A percentile compares a stretch with the other conserved stretches of the same genome.
phyloP scores from a whole-genome alignment of 352 stramenopile genomes.

The Phytophthora hybrid region DNA sequence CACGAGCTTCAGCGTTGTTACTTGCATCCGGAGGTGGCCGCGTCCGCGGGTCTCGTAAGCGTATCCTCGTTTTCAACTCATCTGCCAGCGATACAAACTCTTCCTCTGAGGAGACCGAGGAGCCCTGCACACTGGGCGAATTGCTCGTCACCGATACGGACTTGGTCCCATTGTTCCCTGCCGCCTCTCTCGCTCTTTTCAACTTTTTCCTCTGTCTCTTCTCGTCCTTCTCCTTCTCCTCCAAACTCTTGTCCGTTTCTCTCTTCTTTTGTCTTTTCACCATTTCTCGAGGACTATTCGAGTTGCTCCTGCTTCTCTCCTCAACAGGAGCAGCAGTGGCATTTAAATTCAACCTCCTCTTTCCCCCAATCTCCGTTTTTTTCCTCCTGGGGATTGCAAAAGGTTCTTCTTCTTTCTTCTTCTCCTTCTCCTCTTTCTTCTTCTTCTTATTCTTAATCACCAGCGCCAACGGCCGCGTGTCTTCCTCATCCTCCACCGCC shows the following conservation, averaged over 20 bases:
- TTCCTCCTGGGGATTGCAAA: constrained; percentile 53
- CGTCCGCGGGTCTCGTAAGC: background rate
- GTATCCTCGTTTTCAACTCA: constrained; percentile 9
- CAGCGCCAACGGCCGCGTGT: constrained; percentile 18
- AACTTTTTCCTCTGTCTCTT: constrained; percentile 32
- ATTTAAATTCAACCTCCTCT: constrained; percentile 8
- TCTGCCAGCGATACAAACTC: constrained; percentile 4
- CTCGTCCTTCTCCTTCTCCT: constrained; percentile 17
- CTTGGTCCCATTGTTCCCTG: background rate
- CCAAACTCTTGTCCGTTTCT: background rate
- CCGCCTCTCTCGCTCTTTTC: constrained; percentile 13
- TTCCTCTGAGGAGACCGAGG: constrained; percentile 13
- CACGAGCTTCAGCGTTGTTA: constrained; percentile 17
- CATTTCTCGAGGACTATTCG: no score
- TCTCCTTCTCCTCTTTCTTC: constrained; percentile 10
- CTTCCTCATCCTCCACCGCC: constrained; percentile 25
- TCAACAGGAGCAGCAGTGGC: background rate
- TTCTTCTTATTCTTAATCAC: constrained; percentile 20
- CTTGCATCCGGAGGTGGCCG: constrained; percentile 8
- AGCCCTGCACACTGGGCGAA: constrained; percentile 9
- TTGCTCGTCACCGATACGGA: constrained; percentile 3
- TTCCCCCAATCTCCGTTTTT: constrained; percentile 6
- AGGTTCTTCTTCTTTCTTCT: background rate
- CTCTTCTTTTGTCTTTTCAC: constrained; percentile 16
- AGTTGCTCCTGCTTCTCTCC: no score